Conservation (phyloP, 2,329 filamentous ascomycete species). For the Claviceps africana region DNA sequence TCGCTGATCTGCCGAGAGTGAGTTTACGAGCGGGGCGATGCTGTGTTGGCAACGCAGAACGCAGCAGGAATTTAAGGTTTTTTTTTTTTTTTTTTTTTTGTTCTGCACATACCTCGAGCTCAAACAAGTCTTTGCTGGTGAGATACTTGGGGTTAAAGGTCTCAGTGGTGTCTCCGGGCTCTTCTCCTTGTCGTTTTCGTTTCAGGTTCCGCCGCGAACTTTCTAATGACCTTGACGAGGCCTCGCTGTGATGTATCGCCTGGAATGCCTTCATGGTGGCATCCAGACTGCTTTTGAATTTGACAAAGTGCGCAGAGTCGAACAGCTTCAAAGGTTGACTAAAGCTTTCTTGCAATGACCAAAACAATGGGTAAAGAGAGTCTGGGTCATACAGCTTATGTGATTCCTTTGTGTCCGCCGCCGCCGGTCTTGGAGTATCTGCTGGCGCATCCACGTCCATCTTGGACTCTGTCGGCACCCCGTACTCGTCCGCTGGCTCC, state of each 20-base stretch:
- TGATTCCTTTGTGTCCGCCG: constrained; percentile 23
- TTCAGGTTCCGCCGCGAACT: constrained; percentile 54
- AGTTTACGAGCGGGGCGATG: not conserved
- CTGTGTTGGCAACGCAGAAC: not conserved
- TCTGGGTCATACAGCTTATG: constrained; percentile 51
- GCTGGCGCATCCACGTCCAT: constrained; percentile 54
- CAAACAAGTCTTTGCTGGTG: constrained; percentile 92
- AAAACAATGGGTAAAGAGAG: constrained; percentile 78
- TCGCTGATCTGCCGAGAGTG: constrained; percentile 57
- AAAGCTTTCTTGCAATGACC: constrained; percentile 83
- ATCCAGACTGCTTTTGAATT: constrained; percentile 67
- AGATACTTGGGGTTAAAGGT: constrained; percentile 93
- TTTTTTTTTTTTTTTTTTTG: too few species aligned
- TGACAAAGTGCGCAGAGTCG: constrained; percentile 52
- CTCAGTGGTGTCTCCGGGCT: constrained; percentile 33
- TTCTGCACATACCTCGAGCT: constrained; percentile 56
- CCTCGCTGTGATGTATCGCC: constrained; percentile 34
- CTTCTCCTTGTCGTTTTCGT: constrained; percentile 48
- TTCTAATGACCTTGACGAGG: constrained; percentile 38
- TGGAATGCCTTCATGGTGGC: constrained; percentile 45
- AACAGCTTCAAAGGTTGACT: constrained; percentile 81
- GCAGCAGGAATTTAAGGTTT: not conserved
- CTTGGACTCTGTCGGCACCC: constrained; percentile 9
- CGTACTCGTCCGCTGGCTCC: constrained; percentile 22
- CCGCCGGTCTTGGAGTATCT: constrained; percentile 16